These are phyloP conservation scores for Lentithecium fluviatile DNA, from an alignment of 495 filamentous ascomycete species.

Conservation along the genomic window DNA sequence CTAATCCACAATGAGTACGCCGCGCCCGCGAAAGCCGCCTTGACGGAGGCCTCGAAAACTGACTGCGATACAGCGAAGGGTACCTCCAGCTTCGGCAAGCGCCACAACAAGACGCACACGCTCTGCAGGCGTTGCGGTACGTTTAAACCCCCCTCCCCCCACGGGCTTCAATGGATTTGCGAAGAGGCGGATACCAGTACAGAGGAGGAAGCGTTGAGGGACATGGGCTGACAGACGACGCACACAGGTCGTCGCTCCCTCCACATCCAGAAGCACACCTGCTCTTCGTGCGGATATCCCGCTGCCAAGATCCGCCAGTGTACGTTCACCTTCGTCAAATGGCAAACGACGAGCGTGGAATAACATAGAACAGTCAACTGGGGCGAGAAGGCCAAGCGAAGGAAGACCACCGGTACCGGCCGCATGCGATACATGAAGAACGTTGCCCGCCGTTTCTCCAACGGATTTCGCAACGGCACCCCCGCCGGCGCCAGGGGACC, in stretches of 20 bases:
- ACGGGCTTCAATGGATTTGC: too few relatives aligned
- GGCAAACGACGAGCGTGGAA: background rate
- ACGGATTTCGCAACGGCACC: constrained; percentile 88
- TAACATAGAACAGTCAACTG: constrained; percentile 75
- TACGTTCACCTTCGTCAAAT: constrained; percentile 57
- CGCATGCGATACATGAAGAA: constrained; percentile 88
- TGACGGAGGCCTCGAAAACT: constrained; percentile 38
- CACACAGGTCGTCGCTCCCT: constrained; percentile 82
- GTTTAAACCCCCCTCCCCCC: constrained; percentile 44
- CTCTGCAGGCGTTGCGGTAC: constrained; percentile 99
- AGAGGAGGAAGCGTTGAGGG: background rate
- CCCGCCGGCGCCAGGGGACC: constrained; percentile 82
- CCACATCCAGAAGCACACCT: constrained; percentile 99
- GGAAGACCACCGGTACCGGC: constrained; percentile 97
- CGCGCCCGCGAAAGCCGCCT: constrained; percentile 3
- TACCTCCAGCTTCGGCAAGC: constrained; percentile 96
- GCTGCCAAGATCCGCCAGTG: constrained; percentile 96
- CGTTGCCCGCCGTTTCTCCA: constrained; percentile 86
- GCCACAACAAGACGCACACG: constrained; percentile 99
- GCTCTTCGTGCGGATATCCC: constrained; percentile 96
- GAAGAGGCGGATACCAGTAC: background rate
- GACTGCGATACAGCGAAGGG: constrained; percentile 70
- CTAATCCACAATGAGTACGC: constrained; percentile 65
- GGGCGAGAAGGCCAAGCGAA: constrained; percentile 98
- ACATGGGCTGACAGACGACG: constrained; percentile 35